Evolutionary conservation across 2,329 filamentous ascomycete genomes (phyloP).

Genomic region (Apiospora phragmitis): DNA sequence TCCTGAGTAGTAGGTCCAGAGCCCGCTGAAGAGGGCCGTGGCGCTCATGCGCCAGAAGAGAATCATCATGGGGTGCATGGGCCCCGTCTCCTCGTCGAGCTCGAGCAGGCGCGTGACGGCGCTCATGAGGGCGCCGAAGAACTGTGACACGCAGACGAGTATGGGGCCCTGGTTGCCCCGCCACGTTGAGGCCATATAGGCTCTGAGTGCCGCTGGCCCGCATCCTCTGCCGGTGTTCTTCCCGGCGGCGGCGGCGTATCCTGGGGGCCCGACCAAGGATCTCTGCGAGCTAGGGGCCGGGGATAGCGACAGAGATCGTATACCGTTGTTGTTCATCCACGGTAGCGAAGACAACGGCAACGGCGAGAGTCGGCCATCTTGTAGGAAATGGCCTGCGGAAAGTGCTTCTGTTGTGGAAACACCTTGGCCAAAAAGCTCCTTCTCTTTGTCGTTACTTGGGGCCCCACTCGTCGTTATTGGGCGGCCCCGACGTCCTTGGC

Average conservation of each 20-base stretch:
- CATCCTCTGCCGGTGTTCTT: constrained; percentile 9
- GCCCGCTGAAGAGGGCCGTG: constrained; percentile 64
- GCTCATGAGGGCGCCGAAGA: constrained; percentile 87
- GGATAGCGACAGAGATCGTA: neutral
- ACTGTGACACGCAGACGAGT: constrained; percentile 72
- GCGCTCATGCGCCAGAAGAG: constrained; percentile 78
- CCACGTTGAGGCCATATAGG: constrained; percentile 30
- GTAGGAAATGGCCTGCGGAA: constrained; percentile 47
- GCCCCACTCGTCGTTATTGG: neutral
- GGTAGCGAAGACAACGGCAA: neutral
- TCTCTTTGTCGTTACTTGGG: neutral
- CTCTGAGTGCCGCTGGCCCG: neutral
- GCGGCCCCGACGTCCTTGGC: neutral
- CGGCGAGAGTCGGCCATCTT: constrained; percentile 25
- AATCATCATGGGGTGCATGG: constrained; percentile 82
- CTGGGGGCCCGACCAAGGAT: neutral
- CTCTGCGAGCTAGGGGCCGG: neutral
- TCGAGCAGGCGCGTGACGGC: constrained; percentile 76
- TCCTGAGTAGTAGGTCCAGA: constrained; percentile 37
- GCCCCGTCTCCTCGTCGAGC: constrained; percentile 46
- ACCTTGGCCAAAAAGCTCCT: neutral
- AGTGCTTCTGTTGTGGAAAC: neutral
- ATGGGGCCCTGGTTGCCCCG: constrained; percentile 68
- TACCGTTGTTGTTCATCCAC: neutral
- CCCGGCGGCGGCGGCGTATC: neutral